phyloP scores from a whole-genome alignment of 495 filamentous ascomycete genomes.

The Talaromyces proteolyticus region DNA sequence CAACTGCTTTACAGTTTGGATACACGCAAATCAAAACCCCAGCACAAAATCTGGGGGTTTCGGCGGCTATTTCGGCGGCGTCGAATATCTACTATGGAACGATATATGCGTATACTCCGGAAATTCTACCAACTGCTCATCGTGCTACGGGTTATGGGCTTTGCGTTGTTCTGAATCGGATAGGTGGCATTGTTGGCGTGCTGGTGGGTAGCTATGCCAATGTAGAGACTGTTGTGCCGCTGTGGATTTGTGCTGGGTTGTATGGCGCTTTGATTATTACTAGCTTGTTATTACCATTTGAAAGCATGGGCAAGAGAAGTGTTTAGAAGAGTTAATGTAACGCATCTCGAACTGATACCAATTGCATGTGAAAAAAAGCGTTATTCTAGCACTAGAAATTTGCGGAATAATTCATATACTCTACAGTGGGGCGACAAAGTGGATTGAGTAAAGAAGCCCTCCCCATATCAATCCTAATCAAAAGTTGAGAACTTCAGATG shows the following conservation, averaged over 20 bases:
- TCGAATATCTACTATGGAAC: constrained; percentile 44
- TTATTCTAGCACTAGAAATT: too few relatives aligned
- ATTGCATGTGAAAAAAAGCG: neutral
- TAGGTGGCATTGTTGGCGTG: constrained; percentile 31
- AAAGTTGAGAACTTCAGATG: too few relatives aligned
- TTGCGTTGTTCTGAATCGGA: constrained; percentile 30
- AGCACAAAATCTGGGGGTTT: constrained; percentile 34
- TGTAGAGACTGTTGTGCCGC: constrained; percentile 24
- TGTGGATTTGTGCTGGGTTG: constrained; percentile 32
- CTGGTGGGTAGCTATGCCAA: constrained; percentile 32
- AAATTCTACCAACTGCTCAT: constrained; percentile 36
- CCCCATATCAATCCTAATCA: too few relatives aligned
- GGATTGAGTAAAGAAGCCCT: too few relatives aligned
- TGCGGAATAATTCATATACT: too few relatives aligned
- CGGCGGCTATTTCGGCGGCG: constrained; percentile 32
- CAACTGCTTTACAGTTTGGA: constrained; percentile 37
- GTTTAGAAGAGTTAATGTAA: constrained; percentile 6
- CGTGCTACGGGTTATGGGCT: constrained; percentile 36
- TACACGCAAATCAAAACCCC: constrained; percentile 35
- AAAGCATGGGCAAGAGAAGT: constrained; percentile 19
- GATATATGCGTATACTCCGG: constrained; percentile 40
- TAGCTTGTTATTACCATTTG: constrained; percentile 31
- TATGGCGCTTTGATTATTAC: constrained; percentile 24
- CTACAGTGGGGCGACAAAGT: too few relatives aligned
- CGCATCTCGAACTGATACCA: too few relatives aligned